phyloP scores from a whole-genome alignment of 768 basidiomycete species.

The Russula earlei region DNA sequence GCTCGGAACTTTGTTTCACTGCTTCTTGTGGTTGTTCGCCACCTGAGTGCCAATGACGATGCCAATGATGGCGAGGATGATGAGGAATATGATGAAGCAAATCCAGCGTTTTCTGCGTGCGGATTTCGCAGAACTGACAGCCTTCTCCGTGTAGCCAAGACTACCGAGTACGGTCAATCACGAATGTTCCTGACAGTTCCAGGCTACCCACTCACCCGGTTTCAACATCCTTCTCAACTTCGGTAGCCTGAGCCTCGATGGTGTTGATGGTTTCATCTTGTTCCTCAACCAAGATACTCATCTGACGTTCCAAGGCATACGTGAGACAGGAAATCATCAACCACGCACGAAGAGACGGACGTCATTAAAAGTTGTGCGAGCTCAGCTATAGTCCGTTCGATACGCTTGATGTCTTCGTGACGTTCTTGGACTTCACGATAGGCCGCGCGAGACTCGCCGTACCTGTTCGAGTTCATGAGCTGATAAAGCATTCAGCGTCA shows the following conservation, averaged over 20 bases:
- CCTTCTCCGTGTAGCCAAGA: slow-evolving; percentile 74
- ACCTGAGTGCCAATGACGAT: slow-evolving; percentile 55
- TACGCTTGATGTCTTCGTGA: slow-evolving; percentile 91
- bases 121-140: slow-evolving; percentile 74
- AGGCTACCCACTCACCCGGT: slow-evolving; percentile 49
- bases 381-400: slow-evolving; percentile 87
- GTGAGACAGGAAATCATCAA: not conserved
- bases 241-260: slow-evolving; percentile 68
- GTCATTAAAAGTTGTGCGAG: slow-evolving; percentile 96
- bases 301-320: slow-evolving; percentile 34
- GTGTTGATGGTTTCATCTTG: slow-evolving; percentile 82
- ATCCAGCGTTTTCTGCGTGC: slow-evolving; percentile 97
- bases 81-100: slow-evolving; percentile 70
- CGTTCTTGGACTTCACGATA: slow-evolving; percentile 97
- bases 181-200: not conserved
- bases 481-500: slow-evolving; percentile 25
- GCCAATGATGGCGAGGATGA: slow-evolving; percentile 55
- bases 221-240: slow-evolving; percentile 78
- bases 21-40: slow-evolving; percentile 34
- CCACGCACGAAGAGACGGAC: slow-evolving; percentile 34
- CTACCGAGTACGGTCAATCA: slow-evolving; percentile 32
- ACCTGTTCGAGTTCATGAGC: slow-evolving; percentile 87
- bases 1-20: slow-evolving; percentile 18
- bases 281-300: slow-evolving; percentile 91
- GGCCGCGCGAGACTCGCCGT: slow-evolving; percentile 79